Base-by-base conservation (phyloP, 805 yeast genomes). In the Metschnikowia gelsemii region DNA sequence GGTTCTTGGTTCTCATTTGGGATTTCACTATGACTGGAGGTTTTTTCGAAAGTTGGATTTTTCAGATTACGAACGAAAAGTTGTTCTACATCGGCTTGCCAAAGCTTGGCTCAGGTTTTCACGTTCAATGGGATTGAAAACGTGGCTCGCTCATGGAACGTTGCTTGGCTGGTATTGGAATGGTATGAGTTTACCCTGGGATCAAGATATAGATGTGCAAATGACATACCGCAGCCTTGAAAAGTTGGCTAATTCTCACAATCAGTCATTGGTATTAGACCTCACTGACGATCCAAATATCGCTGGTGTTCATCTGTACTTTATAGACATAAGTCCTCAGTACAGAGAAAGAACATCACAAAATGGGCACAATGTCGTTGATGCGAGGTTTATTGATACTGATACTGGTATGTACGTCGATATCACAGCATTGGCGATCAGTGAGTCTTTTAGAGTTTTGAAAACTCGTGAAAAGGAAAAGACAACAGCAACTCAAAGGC, bases 131-230 rank as follows among this genome's bases (percentile, higher is more conserved):
- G 78, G 78, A 2, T 47, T 79, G 7, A 59, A 67, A 8, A 69
- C 84, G 4, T 80, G 84, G 86, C 64, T 80, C 6, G 84, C 84
- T 1, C 86, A 81, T 55, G 88, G 88, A 2, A 64, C 84, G 1
- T 63, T 81, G 47, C 65, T 80, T 28, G 79, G 83, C 8, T 80
- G 84, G 77, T 65, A 77, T 49, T 79, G 84, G 76, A 79, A 79
- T 54, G 86, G 87, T 0, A 49, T 76, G 40, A 62, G 68, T 5
- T 70, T 82, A 57, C 84, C 85, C 1, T 82, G 86, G 85, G 88
- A 82, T 55, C 68, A 71, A 41, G 88, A 82, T 56, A 62, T 78
- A 37, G 88, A 82, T 61, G 79, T 81, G 19, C 84, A 81, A 50
- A 72, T 81, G 67, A 77, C 87, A 1, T 63, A 76, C 43, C 57